phyloP scores from a whole-genome alignment of 352 stramenopile species.

The Peronospora belbahrii region DNA sequence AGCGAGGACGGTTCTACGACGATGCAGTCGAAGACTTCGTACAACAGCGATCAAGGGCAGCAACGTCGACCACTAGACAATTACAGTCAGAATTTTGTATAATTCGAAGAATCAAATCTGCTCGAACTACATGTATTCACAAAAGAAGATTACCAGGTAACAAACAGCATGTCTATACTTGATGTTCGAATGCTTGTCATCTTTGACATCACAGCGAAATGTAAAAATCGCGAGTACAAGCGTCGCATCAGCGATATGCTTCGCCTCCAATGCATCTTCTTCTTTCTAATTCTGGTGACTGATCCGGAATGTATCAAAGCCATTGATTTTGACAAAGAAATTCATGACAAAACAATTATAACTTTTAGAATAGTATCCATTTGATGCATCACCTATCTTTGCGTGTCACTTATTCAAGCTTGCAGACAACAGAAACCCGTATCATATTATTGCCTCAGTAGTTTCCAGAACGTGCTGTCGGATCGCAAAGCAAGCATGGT shows the following conservation, averaged over 20 bases:
- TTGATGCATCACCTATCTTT: constrained; percentile 52
- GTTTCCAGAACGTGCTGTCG: no score
- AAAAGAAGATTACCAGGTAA: neutral
- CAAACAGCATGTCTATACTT: no score
- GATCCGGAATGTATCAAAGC: no score
- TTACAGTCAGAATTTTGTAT: neutral
- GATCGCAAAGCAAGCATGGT: no score
- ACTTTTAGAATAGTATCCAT: constrained; percentile 68
- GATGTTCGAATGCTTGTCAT: no score
- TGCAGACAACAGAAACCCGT: constrained; percentile 56
- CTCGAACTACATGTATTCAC: neutral
- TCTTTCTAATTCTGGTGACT: no score
- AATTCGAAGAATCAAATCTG: neutral
- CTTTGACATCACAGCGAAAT: neutral
- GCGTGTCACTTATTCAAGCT: constrained; percentile 68
- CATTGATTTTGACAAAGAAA: no score
- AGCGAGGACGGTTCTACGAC: neutral
- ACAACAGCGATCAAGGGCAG: neutral
- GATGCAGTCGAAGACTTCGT: neutral
- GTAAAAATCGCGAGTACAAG: neutral
- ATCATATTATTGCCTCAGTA: no score
- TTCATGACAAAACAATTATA: no score
- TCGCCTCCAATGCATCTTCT: neutral
- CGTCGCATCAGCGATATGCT: neutral
- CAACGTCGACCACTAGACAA: neutral